Conservation (phyloP, 768 basidiomycete species). For the Collybiopsis confluens region DNA sequence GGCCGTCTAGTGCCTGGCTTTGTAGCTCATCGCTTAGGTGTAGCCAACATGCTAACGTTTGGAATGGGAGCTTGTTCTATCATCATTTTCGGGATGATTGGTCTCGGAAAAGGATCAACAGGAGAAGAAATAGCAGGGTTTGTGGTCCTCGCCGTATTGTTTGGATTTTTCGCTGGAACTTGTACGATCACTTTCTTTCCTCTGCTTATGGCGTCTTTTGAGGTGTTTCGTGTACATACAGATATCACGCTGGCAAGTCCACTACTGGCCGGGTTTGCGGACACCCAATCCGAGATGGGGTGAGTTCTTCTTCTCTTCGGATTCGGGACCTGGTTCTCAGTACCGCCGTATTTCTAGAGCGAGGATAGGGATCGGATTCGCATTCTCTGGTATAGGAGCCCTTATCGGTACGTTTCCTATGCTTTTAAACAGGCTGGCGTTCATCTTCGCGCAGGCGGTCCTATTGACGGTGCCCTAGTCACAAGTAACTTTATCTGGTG, state of each 20-base stretch:
- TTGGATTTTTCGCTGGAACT: slow-evolving; percentile 29
- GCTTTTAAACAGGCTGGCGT: too few species aligned
- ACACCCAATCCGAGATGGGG: too few species aligned
- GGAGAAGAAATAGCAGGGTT: slow-evolving; percentile 4
- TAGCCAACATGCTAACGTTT: slow-evolving; percentile 21
- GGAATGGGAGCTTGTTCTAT: slow-evolving; percentile 17
- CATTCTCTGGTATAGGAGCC: too few species aligned
- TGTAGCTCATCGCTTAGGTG: slow-evolving; percentile 23
- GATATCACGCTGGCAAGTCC: slow-evolving; percentile 14
- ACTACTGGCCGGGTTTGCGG: too few species aligned
- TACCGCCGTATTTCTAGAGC: too few species aligned
- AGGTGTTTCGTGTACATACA: slow-evolving; percentile 5
- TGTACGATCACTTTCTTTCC: slow-evolving; percentile 30
- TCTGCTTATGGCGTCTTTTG: not conserved
- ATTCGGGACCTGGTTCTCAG: too few species aligned
- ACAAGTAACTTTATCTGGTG: too few species aligned
- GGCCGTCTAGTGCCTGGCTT: slow-evolving; percentile 35
- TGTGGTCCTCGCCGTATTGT: slow-evolving; percentile 23
- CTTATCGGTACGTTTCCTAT: too few species aligned
- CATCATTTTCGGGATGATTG: slow-evolving; percentile 30
- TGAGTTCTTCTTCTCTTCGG: too few species aligned
- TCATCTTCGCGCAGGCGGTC: too few species aligned
- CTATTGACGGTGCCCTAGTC: too few species aligned
- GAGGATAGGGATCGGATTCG: too few species aligned
- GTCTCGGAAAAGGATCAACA: slow-evolving; percentile 15